Conservation (phyloP, 1,284 basidiomycete species). For the Rhodotorula sp. region DNA sequence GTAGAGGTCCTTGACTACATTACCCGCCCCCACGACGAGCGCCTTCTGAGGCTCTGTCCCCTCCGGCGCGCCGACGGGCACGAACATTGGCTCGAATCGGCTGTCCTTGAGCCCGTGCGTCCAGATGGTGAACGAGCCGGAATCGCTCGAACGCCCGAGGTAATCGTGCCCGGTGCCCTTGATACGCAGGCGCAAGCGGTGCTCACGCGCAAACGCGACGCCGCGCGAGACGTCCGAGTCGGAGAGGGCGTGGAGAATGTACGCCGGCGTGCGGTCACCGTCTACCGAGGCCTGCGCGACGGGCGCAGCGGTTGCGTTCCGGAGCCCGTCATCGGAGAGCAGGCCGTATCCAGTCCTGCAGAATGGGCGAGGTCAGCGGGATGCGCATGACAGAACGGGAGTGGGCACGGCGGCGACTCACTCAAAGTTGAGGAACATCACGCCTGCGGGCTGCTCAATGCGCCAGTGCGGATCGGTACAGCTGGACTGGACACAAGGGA, state of each 20-base stretch:
- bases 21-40: conserved; percentile 11
- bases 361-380: background rate
- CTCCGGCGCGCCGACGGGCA: conserved; percentile 12
- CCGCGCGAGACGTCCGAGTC: conserved; percentile 15
- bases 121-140: conserved; percentile 28
- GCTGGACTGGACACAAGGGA: background rate
- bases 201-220: conserved; percentile 13
- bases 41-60: background rate
- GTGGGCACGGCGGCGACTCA: background rate
- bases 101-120: conserved; percentile 10
- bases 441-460: conserved; percentile 9
- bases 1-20: conserved; percentile 15
- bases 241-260: conserved; percentile 17
- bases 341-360: conserved; percentile 9
- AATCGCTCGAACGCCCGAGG: conserved; percentile 20
- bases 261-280: conserved; percentile 20
- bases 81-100: background rate
- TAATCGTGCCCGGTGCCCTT: conserved; percentile 36
- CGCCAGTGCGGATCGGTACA: conserved; percentile 16
- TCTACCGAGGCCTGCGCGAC: background rate
- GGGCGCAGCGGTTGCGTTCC: background rate
- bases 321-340: background rate
- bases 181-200: conserved; percentile 25
- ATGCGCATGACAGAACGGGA: background rate
- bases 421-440: conserved; percentile 31